A percentile compares a stretch with the other conserved stretches of the same genome.
phyloP scores from a whole-genome alignment of 1,284 basidiomycete genomes.

The Sanguinoderma infundibulare region DNA sequence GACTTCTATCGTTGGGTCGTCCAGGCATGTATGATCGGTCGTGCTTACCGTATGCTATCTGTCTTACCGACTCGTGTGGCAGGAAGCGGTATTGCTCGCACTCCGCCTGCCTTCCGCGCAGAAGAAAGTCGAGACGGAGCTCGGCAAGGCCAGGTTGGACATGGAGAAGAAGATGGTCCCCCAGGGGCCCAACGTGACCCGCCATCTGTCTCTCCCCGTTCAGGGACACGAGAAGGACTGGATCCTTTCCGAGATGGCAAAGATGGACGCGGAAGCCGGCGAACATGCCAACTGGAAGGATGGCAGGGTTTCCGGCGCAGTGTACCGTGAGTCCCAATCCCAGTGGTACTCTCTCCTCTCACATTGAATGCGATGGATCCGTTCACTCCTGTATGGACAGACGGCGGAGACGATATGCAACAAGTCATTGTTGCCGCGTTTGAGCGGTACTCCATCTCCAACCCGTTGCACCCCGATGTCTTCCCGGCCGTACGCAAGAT shows the following conservation, averaged over 20 bases:
- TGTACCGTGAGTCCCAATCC: conserved; percentile 70
- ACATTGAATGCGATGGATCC: not conserved
- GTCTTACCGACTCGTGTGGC: not conserved
- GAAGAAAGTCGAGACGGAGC: conserved; percentile 70
- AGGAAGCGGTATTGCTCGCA: conserved; percentile 67
- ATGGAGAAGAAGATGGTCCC: conserved; percentile 75
- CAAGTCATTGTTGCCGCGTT: conserved; percentile 74
- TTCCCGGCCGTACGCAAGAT: conserved; percentile 96
- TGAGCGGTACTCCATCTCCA: conserved; percentile 77
- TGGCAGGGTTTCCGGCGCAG: conserved; percentile 86
- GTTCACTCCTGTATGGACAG: conserved; percentile 39
- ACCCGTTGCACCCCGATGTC: conserved; percentile 94
- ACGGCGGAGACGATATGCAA: conserved; percentile 85
- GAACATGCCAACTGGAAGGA: conserved; percentile 62
- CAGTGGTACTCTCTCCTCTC: not conserved
- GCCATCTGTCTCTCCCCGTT: conserved; percentile 70
- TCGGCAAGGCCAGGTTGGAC: conserved; percentile 67
- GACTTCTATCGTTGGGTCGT: conserved; percentile 64
- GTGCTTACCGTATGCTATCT: not conserved
- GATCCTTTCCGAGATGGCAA: conserved; percentile 81
- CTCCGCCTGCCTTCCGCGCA: conserved; percentile 73
- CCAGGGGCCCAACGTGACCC: conserved; percentile 59
- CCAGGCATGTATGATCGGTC: conserved; percentile 46
- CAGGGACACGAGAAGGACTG: conserved; percentile 76
- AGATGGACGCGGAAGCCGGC: conserved; percentile 68